Evolutionary conservation across 1,284 basidiomycete species (phyloP), one percentile per base, ranked within the genome.

Genomic region (Rhodotorula sp.): DNA sequence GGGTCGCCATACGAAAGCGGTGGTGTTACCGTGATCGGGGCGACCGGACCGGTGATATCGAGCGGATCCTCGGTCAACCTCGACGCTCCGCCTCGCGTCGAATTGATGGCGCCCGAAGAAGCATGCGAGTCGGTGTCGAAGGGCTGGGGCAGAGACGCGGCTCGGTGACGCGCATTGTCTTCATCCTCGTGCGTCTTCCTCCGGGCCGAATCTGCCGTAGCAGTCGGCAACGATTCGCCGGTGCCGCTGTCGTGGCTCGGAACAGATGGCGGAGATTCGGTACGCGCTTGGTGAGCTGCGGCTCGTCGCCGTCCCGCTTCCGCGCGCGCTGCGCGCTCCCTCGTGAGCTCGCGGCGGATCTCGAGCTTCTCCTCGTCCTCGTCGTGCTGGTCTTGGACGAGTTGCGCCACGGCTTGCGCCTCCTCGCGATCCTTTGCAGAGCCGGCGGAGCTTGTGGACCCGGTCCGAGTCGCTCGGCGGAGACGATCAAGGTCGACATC

Each of bases 391-490:
- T 57, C 63, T 18, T 57, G 63, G 3, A 46, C 59, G 18, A 47
- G 54, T 12, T 23, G 52, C 8, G 60, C 60, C 18, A 58, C 56
- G 26, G 15, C 18, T 12, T 23, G 20, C 0, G 61, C 61, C 6
- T 62, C 54, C 7, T 62, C 54, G 29, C 31, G 49, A 20, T 21
- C 49, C 56, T 46, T 43, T 12, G 59, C 47, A 7, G 65, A 62
- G 7, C 67, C 62, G 6, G 47, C 57, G 34, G 61, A 63, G 57
- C 62, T 63, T 5, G 56, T 54, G 39, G 65, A 66, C 39, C 65
- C 65, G 14, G 65, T 66, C 14, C 65, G 49, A 26, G 58, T 66
- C 15, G n/a, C 16, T 3, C 26, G 29, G 3, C 65, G 49, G 2
- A 66, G 51, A 1, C 58, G 48, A 8, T 58, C 62, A 16, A 58